Evolutionary conservation across 2,329 filamentous ascomycete genomes (phyloP), one percentile per base, ranked within the genome.

Genomic region (Colletotrichum sp.): DNA sequence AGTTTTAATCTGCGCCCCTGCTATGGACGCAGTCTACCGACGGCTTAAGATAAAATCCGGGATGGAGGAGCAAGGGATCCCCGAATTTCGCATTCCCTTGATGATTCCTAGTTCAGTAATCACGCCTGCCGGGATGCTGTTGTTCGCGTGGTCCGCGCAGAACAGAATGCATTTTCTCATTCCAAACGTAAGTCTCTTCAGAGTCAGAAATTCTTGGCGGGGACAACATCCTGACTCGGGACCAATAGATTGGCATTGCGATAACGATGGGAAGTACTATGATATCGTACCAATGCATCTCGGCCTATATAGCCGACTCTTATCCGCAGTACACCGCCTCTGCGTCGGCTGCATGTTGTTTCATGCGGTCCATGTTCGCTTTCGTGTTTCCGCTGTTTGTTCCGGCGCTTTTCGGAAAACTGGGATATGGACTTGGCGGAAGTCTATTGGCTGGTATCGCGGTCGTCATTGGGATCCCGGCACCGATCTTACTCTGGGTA

Each of bases 21-120:
- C 88, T 1, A 87, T 88, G 81, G 89, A 90, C 72, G 78, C 75
- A 12, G 81, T 85, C 24, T 85, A 85, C 57, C 82, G 80, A 16
- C 80, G 79, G 12, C 78, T 84, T 24, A 82, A 76, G 83, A 83
- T 49, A 1, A 78, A 78, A 12, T 24, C 64, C 44, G 34, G 63
- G 3, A 77, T 76, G 4, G 78, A 79, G 3, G 80, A 82, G 18
- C 65, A 78, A n/a, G 80, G 82, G 9, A 72, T 74, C 1, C 92
- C 93, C 0, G 93, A 95, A 78, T 92, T 90, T 79, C 90, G 93
- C n/a, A 34, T 73, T 15, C 73, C 73, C 3, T 30, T 76, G 30
- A 73, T 73, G 64, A 80, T 91, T 13, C 83, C 89, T 0, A 89
- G 89, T 0, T 88, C 88, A 0, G 59, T 92, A 0, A 74, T 92